Conservation (phyloP, 148 eudicot species). For the Cornus florida region DNA sequence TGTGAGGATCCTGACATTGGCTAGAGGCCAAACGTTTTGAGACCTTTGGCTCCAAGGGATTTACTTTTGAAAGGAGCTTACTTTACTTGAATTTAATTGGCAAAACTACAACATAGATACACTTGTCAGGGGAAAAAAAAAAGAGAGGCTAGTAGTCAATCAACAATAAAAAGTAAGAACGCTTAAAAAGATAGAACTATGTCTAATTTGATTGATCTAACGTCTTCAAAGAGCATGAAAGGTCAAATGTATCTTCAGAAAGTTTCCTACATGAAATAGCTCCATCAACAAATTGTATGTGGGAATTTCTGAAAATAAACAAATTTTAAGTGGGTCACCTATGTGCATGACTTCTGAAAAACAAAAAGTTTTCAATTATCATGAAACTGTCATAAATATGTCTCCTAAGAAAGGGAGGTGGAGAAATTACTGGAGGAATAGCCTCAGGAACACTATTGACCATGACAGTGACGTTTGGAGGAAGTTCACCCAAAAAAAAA, state of each 20-base stretch:
- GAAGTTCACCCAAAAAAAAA: too few relatives aligned
- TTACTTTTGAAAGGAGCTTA: background rate
- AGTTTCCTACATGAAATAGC: background rate
- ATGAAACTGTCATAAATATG: background rate
- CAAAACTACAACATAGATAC: too few relatives aligned
- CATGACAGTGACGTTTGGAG: too few relatives aligned
- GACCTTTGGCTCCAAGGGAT: background rate
- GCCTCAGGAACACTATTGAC: too few relatives aligned
- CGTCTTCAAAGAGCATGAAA: background rate
- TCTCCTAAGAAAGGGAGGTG: background rate
- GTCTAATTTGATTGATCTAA: background rate
- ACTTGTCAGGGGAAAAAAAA: too few relatives aligned
- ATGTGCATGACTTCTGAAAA: background rate
- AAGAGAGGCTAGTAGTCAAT: background rate
- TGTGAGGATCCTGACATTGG: background rate
- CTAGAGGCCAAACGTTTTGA: background rate
- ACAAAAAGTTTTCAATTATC: too few relatives aligned
- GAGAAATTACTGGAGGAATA: too few relatives aligned
- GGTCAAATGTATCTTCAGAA: background rate
- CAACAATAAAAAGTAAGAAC: background rate
- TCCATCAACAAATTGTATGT: too few relatives aligned
- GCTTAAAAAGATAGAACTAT: too few relatives aligned
- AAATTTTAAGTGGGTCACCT: background rate
- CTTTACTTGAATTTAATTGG: background rate
- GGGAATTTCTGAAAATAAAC: too few relatives aligned